Evolutionary conservation across 148 eudicot genomes (phyloP), one percentile per base, ranked within the genome.

Genomic region (Beta vulgaris): DNA sequence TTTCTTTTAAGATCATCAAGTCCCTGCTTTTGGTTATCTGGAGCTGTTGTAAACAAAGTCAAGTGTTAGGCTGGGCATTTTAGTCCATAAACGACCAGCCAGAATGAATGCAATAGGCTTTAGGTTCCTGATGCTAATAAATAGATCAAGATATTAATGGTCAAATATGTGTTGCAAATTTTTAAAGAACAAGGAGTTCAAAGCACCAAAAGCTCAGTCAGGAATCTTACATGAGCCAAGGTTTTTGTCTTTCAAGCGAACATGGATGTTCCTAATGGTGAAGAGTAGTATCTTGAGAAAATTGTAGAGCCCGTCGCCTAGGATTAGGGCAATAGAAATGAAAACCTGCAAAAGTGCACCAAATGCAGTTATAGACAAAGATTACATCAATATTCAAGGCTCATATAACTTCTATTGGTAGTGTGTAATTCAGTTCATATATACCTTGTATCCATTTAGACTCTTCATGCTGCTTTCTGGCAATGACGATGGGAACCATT

Each of bases 231-330:
- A 7, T 68, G 83, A 74, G 78, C 51, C 66, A 25, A 54, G 73
- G 57, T 57, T 82, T 55, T 81, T 90, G 35, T 83, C 78, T 70
- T 79, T 89, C 75, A 85, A 6, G 31, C 77, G 80, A 29, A 66
- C 62, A 68, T 80, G 74, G 9, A 91, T 79, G 82, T 73, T 88
- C 72, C 74, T 58, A 10, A 77, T 28, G 14, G 89, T 92, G 80
- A 86, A 79, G 68, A 69, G 76, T 19, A 89, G 78, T 73, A 84
- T 85, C 88, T 86, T 88, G 76, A 88, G 72, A 78, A 92, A 86
- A 73, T 88, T 90, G 80, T 90, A 92, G 34, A 90, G 79, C 32
- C 94, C 94, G 28, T 92, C 94, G 18, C 97, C 97, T 46, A 92
- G 75, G 73, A 92, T 86, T 48, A 92, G 87, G 6, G 97, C 91